phyloP scores from a whole-genome alignment of 106 monocot species.

The Apostasia ramifera region DNA sequence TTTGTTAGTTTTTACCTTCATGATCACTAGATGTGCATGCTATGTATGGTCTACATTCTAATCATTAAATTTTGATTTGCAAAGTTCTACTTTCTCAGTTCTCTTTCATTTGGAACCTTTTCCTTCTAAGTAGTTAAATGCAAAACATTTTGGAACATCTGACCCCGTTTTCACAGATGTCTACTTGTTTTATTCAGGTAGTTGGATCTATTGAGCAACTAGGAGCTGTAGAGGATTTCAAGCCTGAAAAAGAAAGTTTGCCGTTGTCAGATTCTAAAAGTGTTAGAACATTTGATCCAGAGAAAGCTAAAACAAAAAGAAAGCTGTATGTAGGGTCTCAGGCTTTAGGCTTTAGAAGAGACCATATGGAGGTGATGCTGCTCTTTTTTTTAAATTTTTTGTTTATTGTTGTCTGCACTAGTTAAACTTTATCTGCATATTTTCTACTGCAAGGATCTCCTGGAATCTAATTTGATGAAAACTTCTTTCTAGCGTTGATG shows the following conservation, averaged over 20 bases:
- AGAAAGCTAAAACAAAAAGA: constrained; percentile 46
- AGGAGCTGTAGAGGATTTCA: constrained; percentile 44
- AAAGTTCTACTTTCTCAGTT: too few relatives aligned
- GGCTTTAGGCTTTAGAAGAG: constrained; percentile 60
- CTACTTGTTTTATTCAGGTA: neutral
- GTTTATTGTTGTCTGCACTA: neutral
- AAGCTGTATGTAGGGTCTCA: constrained; percentile 74
- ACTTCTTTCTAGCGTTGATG: neutral
- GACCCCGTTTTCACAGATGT: too few relatives aligned
- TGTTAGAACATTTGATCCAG: constrained; percentile 29
- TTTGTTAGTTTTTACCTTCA: too few relatives aligned
- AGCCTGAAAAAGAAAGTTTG: constrained; percentile 65
- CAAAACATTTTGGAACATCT: too few relatives aligned
- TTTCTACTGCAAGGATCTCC: neutral
- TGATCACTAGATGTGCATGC: too few relatives aligned
- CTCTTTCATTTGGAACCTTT: too few relatives aligned
- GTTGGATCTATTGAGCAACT: constrained; percentile 54
- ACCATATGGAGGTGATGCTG: constrained; percentile 61
- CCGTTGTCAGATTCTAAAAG: constrained; percentile 38
- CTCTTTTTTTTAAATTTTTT: neutral
- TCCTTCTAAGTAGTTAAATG: too few relatives aligned
- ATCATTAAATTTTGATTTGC: too few relatives aligned
- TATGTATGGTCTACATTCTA: too few relatives aligned
- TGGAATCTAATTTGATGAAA: neutral
- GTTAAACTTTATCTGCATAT: neutral